A percentile compares a stretch with the other conserved stretches of the same genome.
These are phyloP conservation scores for Citrullus mucosospermus DNA, from an alignment of 306 rosid genomes.

Conservation along the genomic window DNA sequence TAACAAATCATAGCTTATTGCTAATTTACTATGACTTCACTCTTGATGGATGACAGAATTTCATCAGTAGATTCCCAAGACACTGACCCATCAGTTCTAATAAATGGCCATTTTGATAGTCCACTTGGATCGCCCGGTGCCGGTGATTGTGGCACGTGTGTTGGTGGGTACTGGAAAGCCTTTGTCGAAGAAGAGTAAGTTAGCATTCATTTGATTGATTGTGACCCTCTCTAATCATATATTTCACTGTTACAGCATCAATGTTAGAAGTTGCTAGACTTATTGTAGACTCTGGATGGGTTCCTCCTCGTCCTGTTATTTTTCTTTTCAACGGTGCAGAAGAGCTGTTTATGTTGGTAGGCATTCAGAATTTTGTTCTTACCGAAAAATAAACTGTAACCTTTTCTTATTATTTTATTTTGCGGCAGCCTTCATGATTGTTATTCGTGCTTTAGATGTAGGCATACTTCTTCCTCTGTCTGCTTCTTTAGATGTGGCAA, in stretches of 20 bases:
- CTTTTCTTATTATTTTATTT: neutral
- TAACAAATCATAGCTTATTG: constrained; percentile 3
- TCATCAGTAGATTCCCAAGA: constrained; percentile 54
- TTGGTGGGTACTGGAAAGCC: constrained; percentile 54
- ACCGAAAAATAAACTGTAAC: neutral
- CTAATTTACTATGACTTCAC: neutral
- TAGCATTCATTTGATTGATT: constrained; percentile 3
- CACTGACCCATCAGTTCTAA: constrained; percentile 63
- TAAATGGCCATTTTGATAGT: constrained; percentile 88
- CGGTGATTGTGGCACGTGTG: constrained; percentile 93
- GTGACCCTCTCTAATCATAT: neutral
- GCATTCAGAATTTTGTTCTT: constrained; percentile 15
- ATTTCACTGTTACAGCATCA: constrained; percentile 46
- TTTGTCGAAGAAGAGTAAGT: constrained; percentile 8
- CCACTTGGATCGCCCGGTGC: constrained; percentile 99
- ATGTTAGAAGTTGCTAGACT: constrained; percentile 86
- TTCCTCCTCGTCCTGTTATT: constrained; percentile 63
- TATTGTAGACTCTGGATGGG: constrained; percentile 75
- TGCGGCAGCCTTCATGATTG: neutral
- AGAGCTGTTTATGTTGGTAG: constrained; percentile 95
- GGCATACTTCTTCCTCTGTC: neutral
- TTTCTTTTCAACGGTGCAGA: constrained; percentile 98
- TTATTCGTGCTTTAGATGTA: neutral
- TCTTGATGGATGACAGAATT: constrained; percentile 44
- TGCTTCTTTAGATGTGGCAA: neutral